Conservation (phyloP, 1,284 basidiomycete genomes). For the Cystobasidium pallidum region DNA sequence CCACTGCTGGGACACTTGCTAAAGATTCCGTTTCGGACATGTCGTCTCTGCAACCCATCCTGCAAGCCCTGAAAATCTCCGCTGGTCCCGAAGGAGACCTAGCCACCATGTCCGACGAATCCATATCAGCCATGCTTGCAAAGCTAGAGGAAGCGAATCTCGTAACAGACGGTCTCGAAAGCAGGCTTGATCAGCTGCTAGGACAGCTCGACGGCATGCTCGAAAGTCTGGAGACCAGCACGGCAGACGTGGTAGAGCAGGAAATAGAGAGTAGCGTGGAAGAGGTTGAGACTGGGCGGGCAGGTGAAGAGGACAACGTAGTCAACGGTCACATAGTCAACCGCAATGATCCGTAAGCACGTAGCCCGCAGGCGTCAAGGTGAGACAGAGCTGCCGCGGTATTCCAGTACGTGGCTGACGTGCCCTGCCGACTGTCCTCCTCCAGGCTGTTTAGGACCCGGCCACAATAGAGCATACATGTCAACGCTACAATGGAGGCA, state of each 20-base stretch:
- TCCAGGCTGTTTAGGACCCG: too few species aligned
- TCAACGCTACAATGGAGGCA: too few species aligned
- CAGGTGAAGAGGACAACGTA: not conserved
- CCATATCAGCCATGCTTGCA: slow-evolving; percentile 24
- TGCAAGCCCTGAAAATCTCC: slow-evolving; percentile 33
- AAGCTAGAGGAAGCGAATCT: slow-evolving; percentile 40
- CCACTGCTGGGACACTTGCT: not conserved
- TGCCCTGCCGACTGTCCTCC: not conserved
- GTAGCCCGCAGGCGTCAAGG: not conserved
- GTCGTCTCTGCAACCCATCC: slow-evolving; percentile 28
- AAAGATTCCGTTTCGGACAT: not conserved
- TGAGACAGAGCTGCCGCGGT: not conserved
- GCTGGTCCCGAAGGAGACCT: slow-evolving; percentile 26
- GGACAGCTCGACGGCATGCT: slow-evolving; percentile 43
- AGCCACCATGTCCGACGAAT: slow-evolving; percentile 32
- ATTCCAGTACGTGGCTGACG: not conserved
- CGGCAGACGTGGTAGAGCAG: slow-evolving; percentile 16
- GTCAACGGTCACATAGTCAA: slow-evolving; percentile 24
- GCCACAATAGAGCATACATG: too few species aligned
- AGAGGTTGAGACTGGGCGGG: not conserved
- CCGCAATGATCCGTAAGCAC: not conserved
- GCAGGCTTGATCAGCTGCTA: slow-evolving; percentile 32
- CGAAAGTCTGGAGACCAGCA: slow-evolving; percentile 16
- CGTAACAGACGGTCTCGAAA: slow-evolving; percentile 37
- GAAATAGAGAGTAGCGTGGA: slow-evolving; percentile 9